These are phyloP conservation scores for Kuraishia ogatae DNA, from an alignment of 805 yeast genomes.

Conservation along the genomic window DNA sequence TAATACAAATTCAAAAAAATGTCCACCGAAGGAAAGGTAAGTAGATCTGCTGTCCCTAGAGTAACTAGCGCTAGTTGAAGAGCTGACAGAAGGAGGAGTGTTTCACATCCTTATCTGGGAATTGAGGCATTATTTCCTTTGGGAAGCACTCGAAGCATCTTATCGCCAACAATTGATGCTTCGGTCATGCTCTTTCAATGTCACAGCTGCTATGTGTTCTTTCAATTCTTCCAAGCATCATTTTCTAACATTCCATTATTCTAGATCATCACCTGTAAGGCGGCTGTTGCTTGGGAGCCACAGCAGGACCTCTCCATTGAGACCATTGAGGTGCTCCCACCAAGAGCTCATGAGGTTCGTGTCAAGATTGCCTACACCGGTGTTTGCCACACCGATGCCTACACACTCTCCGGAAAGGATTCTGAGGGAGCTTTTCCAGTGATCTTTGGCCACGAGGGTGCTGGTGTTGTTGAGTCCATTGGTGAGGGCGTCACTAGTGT, in stretches of 20 bases:
- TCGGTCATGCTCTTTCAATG: no score
- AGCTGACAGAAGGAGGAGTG: no score
- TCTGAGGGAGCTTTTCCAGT: conserved; percentile 96
- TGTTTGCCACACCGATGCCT: conserved; percentile 98
- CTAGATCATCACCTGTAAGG: conserved; percentile 72
- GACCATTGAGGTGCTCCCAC: conserved; percentile 85
- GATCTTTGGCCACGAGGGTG: conserved; percentile 96
- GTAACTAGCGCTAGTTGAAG: no score
- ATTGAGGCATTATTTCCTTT: no score
- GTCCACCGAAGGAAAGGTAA: conserved; percentile 10
- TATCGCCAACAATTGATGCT: no score
- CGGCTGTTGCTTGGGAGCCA: conserved; percentile 98
- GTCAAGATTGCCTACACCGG: conserved; percentile 83
- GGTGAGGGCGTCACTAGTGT: conserved; percentile 93
- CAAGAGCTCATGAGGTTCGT: conserved; percentile 96
- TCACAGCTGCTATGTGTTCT: no score
- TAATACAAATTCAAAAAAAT: not conserved
- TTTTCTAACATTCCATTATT: not conserved
- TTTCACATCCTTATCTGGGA: no score
- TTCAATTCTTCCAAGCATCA: no score
- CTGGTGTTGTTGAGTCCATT: conserved; percentile 89
- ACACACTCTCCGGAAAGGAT: conserved; percentile 88
- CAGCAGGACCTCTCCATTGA: conserved; percentile 68
- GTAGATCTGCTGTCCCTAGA: not conserved
- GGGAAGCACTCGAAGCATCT: no score